Percentiles rank a stretch among this genome's conserved stretches.
phyloP scores from a whole-genome alignment of 352 stramenopile species.

The Phytophthora tentaculata region DNA sequence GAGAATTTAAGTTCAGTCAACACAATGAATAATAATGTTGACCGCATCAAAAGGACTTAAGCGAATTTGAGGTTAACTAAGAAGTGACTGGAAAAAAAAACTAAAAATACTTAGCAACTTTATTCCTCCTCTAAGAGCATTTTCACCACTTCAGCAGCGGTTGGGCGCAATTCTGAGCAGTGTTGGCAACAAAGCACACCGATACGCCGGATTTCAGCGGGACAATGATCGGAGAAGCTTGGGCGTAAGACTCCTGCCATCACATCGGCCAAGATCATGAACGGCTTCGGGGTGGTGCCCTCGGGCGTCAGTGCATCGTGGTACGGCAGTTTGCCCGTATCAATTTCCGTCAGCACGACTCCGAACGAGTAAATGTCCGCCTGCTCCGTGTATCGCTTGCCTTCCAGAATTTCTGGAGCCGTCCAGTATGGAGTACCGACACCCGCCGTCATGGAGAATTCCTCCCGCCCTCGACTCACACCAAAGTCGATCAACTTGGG shows the following conservation, averaged over 20 bases:
- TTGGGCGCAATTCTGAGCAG: not conserved
- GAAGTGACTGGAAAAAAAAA: no score
- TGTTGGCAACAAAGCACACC: not conserved
- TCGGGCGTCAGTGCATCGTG: not conserved
- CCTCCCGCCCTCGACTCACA: conserved; percentile 24
- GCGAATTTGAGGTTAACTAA: no score
- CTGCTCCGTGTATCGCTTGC: conserved; percentile 23
- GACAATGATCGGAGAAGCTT: not conserved
- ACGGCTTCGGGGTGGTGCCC: not conserved
- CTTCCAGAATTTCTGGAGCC: conserved; percentile 36
- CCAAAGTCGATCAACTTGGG: conserved; percentile 64
- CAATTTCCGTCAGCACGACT: not conserved
- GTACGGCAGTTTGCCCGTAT: not conserved
- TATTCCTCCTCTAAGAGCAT: not conserved
- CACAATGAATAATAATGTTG: not conserved
- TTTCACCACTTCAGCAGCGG: not conserved
- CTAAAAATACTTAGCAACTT: not conserved
- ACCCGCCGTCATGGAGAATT: conserved; percentile 28
- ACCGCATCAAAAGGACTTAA: not conserved
- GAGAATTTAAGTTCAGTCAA: not conserved
- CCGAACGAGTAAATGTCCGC: conserved; percentile 29
- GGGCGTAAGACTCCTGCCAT: not conserved
- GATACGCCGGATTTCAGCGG: not conserved
- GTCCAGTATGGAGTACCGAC: conserved; percentile 11
- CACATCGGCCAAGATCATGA: not conserved